Evolutionary conservation across 306 rosid species (phyloP), one percentile per base, ranked within the genome.

Genomic region (Hylodesmum podocarpum): DNA sequence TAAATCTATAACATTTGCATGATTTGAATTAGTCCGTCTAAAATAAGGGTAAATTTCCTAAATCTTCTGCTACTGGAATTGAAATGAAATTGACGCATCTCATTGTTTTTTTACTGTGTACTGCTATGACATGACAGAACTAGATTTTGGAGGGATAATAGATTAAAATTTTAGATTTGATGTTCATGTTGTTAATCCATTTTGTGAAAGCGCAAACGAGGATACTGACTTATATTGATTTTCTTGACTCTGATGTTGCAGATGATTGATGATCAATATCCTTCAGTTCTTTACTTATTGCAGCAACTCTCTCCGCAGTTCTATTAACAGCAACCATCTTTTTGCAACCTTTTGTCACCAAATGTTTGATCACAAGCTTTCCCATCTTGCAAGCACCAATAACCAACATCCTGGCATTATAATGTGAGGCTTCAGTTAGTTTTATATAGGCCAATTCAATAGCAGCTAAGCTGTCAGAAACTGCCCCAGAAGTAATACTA

Each of bases 341-440:
- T 61, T 79, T 83, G 77, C 97, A 89, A 61, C 98, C 98, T 87
- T 94, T 94, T 50, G 98, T 87, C 7, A 83, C 94, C 89, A 94
- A 86, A 81, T 94, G n/a, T n/a, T n/a, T n/a, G n/a, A n/a, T n/a
- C n/a, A n/a, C n/a, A n/a, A n/a, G n/a, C n/a, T n/a, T n/a, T 54
- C 98, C 98, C 98, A 94, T 94, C 87, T 94, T 94, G 22, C 98
- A 97, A 15, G 96, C 97, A 84, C 98, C 98, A 21, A 94, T 80
- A 61, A 94, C 87, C 85, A 94, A 76, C 90, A 94, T 91, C 57
- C 88, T 84, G 55, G 90, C 91, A 72, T 72, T 81, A 57, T 81
- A 86, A 76, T 88, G 90, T 7, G 94, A 87, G 46, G 85, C 37
- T 77, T 78, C 87, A n/a, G 98, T 96, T 75, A 94, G 86, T 87